Evolutionary conservation across 441 rosid genomes (phyloP).

Genomic region (Biscutella auriculata): DNA sequence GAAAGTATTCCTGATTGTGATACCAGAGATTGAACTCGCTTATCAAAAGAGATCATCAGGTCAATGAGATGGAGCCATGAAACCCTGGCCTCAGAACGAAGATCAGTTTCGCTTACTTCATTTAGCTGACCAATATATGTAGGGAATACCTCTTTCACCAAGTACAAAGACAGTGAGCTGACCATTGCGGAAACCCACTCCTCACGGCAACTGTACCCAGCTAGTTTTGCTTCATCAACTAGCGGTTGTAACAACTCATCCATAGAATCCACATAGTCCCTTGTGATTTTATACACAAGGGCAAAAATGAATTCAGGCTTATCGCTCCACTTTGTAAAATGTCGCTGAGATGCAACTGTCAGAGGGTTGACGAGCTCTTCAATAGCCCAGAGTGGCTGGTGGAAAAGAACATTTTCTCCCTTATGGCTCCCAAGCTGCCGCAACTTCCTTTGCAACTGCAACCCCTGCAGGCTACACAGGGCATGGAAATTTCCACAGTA

Average conservation of each 20-base stretch:
- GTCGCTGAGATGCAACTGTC: slow-evolving; percentile 52
- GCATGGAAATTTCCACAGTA: slow-evolving; percentile 78
- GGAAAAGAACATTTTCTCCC: slow-evolving; percentile 45
- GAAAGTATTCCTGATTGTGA: slow-evolving; percentile 69
- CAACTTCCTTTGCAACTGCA: slow-evolving; percentile 72
- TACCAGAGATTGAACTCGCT: slow-evolving; percentile 53
- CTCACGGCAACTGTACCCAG: slow-evolving; percentile 86
- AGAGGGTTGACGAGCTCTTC: slow-evolving; percentile 89
- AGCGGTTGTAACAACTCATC: slow-evolving; percentile 89
- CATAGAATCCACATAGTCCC: slow-evolving; percentile 81
- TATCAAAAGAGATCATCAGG: slow-evolving; percentile 78
- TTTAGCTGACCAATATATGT: slow-evolving; percentile 44
- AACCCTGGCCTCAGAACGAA: slow-evolving; percentile 42
- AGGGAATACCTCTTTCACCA: slow-evolving; percentile 73
- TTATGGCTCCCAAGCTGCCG: slow-evolving; percentile 68
- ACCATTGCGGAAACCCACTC: slow-evolving; percentile 92
- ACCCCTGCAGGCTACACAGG: slow-evolving; percentile 63
- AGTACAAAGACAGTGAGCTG: slow-evolving; percentile 48
- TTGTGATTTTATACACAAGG: slow-evolving; percentile 67
- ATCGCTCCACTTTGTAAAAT: slow-evolving; percentile 71
- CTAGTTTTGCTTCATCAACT: slow-evolving; percentile 75
- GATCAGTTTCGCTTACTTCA: slow-evolving; percentile 31
- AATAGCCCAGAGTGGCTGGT: slow-evolving; percentile 90
- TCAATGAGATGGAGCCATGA: slow-evolving; percentile 85
- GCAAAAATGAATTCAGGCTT: slow-evolving; percentile 80